Evolutionary conservation across 2,329 filamentous ascomycete genomes (phyloP), one percentile per base, ranked within the genome.

Genomic region (Epichloe typhina): DNA sequence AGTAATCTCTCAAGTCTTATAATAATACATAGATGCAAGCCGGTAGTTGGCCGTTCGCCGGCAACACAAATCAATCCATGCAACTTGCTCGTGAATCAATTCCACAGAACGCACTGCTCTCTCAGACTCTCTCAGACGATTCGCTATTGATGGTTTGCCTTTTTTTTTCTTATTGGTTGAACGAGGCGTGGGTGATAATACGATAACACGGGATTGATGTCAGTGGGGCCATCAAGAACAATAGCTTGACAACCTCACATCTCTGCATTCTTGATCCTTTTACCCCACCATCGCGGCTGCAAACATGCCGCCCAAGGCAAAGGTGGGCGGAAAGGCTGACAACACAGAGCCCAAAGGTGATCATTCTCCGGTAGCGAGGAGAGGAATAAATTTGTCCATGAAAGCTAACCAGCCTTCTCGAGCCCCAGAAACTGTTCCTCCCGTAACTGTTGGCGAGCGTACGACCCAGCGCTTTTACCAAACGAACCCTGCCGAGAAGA

Each of bases 371-470:
- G 6, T 31, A 13, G 12, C 21, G 21, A 13, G 26, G n/a, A 6
- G 21, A 13, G 26, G n/a, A 15, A 36, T 1, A 3, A 5, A 37
- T 13, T n/a, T 13, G 9, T 6, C 42, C 26, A 36, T 17, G 43
- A 46, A 49, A 45, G 39, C 47, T 50, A 11, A 50, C 17, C 12
- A 37, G 35, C 17, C 19, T 19, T 26, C 13, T 31, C 12, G 55
- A 58, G 58, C 64, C 42, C 55, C 64, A 48, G 63, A 68, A 51
- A 59, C 64, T 35, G 54, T 19, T 19, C 17, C 64, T 5, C 67
- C 70, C 9, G 64, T 67, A 55, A 80, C 76, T 15, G 60, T 78
- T 57, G 65, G 67, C 63, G 71, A 77, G 54, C 72, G 70, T 48
- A 70, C 70, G 55, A 63, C 66, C 52, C 66, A 72, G 52, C 70